Evolutionary conservation across 495 filamentous ascomycete genomes (phyloP), one percentile per base, ranked within the genome.

Genomic region (Lasiosphaeria hispida): DNA sequence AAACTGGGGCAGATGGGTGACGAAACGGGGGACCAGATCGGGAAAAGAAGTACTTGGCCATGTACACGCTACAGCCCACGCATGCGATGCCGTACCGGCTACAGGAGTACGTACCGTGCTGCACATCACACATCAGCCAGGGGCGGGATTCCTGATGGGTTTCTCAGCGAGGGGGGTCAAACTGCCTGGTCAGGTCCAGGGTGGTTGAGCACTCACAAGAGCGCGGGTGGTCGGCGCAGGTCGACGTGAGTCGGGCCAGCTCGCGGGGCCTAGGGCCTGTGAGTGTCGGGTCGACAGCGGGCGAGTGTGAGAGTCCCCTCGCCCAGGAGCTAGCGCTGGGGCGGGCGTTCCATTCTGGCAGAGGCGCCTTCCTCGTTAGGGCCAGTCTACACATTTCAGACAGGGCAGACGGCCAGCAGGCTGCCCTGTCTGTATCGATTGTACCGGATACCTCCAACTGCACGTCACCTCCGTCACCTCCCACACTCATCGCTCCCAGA

Each of bases 1-100:
- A 60, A 63, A 57, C 55, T 49, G 59, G 62, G 66, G 61, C 66
- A 59, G 57, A 64, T 56, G 55, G 60, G 60, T 64, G 66, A 67
- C 68, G 62, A 68, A 68, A 64, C 54, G 45, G 57, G 50, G 45
- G 63, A 43, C 58, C 65, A 53, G 58, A 63, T 63, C 58, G 60
- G 65, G 63, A 56, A 48, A 54, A 15, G 57, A 63, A 53, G 49
- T 48, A 57, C 59, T 48, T 43, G 52, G 39, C 30, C 41, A 41
- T 30, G 23, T 30, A 30, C 23, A 30, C 23, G 23, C 23, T 30
- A 30, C 23, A 30, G 23, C 23, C 23, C 23, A 30, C 23, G 5
- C 55, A 57, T 44, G 53, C 45, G 56, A 14, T 34, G 54, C 50
- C 18, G 64, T 63, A 63, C 61, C 42, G 35, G 47, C 49, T 55